phyloP scores from a whole-genome alignment of 306 rosid genomes.

The Trifolium pratense region DNA sequence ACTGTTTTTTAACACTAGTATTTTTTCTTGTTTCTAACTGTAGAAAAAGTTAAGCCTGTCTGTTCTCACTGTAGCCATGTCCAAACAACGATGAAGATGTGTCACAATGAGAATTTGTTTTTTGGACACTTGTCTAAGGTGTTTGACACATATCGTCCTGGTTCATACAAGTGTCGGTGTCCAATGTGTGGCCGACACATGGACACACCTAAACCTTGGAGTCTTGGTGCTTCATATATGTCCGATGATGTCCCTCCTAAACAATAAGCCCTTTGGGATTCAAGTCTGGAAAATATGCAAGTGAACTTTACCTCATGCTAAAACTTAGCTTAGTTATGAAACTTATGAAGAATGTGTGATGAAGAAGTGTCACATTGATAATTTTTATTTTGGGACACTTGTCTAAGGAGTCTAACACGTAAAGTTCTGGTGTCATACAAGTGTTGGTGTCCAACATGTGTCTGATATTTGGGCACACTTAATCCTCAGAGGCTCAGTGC shows the following conservation, averaged over 20 bases:
- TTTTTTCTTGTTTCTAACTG: too few species aligned
- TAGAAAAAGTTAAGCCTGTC: too few species aligned
- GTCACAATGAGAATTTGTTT: too few species aligned
- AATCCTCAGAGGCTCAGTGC: neutral
- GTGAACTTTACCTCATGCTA: slow-evolving; percentile 1
- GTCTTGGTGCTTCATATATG: neutral
- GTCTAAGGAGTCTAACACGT: neutral
- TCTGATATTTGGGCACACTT: neutral
- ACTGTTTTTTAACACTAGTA: too few species aligned
- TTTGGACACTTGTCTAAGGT: too few species aligned
- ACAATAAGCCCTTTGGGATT: neutral
- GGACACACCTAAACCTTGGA: neutral
- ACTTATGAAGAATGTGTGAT: neutral
- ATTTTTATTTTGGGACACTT: neutral
- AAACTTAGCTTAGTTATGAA: slow-evolving; percentile 7
- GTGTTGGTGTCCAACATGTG: neutral
- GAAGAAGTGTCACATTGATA: neutral
- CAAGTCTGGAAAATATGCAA: slow-evolving; percentile 6
- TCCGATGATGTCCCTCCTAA: neutral
- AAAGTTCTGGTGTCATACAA: neutral
- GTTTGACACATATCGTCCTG: too few species aligned
- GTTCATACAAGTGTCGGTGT: neutral
- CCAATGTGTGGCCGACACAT: neutral
- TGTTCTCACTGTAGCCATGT: too few species aligned
- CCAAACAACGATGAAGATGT: too few species aligned